Evolutionary conservation across 2,329 filamentous ascomycete genomes (phyloP), one percentile per base, ranked within the genome.

Genomic region (Paradendryphiella salina): DNA sequence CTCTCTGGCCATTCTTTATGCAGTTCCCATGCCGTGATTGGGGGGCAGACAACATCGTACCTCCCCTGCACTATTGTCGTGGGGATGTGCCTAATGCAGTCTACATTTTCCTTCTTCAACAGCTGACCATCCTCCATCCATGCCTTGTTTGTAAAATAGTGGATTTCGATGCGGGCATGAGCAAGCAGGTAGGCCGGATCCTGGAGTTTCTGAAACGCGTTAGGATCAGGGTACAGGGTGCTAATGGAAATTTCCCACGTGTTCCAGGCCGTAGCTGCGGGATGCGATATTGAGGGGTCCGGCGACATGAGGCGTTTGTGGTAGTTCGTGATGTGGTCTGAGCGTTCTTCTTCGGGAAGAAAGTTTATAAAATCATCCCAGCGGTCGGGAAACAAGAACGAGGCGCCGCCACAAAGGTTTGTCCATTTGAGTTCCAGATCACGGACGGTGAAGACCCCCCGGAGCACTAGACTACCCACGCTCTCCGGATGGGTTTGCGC

Each of bases 41-140:
- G 69, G 4, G 76, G 75, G 52, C 76, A 78, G 3, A 78, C 72
- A 11, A 78, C 60, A 60, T 78, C 77, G 43, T 77, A 77, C n/a
- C 77, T 68, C 0, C 76, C 77, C 53, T 79, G 76, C 11, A 78
- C 67, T 32, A 79, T 76, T 8, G 67, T 67, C 52, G 66, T 57
- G 56, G 72, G 71, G 51, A 76, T 73, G 54, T 71, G 62, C 15
- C 61, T 50, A 18, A 76, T 74, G 46, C 63, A 70, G 18, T 68
- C 65, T 8, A 74, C 47, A 40, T 71, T 73, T 26, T 69, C 61
- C 41, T 55, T 60, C 49, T 41, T 63, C 44, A 75, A 18, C 31
- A 79, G 56, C 46, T 77, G 73, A 0, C 73, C 74, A 11, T 77
- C 75, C 39, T 72, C 65, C 58, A 79, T 58, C 65, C 69, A 79